phyloP scores from a whole-genome alignment of 371 early-diverging fungal species.

The Apophysomyces elegans region DNA sequence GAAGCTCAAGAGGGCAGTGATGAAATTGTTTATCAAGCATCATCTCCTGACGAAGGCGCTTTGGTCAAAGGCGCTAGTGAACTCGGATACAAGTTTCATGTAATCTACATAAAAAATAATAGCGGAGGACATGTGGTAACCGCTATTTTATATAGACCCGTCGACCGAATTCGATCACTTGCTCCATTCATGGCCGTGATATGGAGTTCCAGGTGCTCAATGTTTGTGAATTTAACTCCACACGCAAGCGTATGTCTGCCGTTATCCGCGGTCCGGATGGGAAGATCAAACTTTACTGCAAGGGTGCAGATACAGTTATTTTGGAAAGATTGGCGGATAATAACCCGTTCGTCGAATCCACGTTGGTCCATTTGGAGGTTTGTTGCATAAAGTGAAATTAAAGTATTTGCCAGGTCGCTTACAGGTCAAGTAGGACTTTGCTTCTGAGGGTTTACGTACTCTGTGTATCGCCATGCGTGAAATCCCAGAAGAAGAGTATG shows the following conservation, averaged over 20 bases:
- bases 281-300: constrained; percentile 91
- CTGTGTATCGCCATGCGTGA: constrained; percentile 94
- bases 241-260: constrained; percentile 97
- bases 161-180: constrained; percentile 86
- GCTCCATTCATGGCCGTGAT: constrained; percentile 66
- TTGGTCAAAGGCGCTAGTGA: constrained; percentile 80
- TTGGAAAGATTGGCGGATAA: constrained; percentile 85
- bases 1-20: constrained; percentile 75
- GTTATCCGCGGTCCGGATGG: constrained; percentile 92
- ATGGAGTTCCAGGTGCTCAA: constrained; percentile 88
- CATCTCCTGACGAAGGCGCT: constrained; percentile 93
- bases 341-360: constrained; percentile 80
- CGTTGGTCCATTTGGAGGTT: constrained; percentile 74
- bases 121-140: background rate
- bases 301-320: constrained; percentile 99
- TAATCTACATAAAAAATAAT: constrained; percentile 15
- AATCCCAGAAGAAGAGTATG: constrained; percentile 88
- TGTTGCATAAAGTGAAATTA: background rate
- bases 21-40: constrained; percentile 83
- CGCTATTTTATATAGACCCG: constrained; percentile 63
- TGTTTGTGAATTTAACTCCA: constrained; percentile 97
- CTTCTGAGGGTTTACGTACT: constrained; percentile 91
- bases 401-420: background rate
- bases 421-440: constrained; percentile 64
- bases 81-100: constrained; percentile 67